These are phyloP conservation scores for Thraustochytrium sp. DNA, from an alignment of 352 stramenopile genomes.

Conservation along the genomic window DNA sequence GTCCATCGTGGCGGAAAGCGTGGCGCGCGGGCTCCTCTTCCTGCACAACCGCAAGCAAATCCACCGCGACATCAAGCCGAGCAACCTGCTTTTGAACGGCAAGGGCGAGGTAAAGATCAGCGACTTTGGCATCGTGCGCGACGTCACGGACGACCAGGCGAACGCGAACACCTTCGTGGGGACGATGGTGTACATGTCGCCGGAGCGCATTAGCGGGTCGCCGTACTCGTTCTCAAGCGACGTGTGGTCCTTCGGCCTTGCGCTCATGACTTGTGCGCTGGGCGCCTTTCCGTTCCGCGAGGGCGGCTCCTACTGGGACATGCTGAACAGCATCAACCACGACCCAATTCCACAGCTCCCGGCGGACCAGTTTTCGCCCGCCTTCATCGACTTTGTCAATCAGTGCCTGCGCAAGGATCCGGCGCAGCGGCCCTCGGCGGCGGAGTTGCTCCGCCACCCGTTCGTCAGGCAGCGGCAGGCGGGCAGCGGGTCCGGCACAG, in stretches of 20 bases:
- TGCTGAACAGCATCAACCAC: conserved; percentile 59
- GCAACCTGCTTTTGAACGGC: conserved; percentile 75
- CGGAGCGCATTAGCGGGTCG: conserved; percentile 77
- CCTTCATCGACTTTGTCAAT: conserved; percentile 70
- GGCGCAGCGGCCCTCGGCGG: conserved; percentile 62
- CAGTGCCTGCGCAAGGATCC: conserved; percentile 60
- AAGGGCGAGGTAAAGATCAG: conserved; percentile 55
- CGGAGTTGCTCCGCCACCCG: conserved; percentile 70
- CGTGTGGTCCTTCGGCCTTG: conserved; percentile 49
- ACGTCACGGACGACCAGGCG: conserved; percentile 28
- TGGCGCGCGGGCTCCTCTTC: conserved; percentile 67
- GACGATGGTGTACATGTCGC: conserved; percentile 90
- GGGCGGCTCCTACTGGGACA: conserved; percentile 71
- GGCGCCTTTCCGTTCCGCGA: conserved; percentile 69
- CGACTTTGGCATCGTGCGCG: conserved; percentile 55
- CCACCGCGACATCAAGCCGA: conserved; percentile 79
- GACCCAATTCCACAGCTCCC: conserved; percentile 63
- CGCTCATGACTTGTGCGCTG: conserved; percentile 71
- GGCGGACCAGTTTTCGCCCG: conserved; percentile 56
- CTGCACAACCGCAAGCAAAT: conserved; percentile 74
- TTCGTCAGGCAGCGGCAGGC: conserved; percentile 60
- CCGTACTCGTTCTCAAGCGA: conserved; percentile 62
- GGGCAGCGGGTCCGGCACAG: background rate
- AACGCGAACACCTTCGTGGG: conserved; percentile 83
- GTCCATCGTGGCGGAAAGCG: conserved; percentile 68